phyloP scores from a whole-genome alignment of 768 basidiomycete species.

The Phallus indusiatus region DNA sequence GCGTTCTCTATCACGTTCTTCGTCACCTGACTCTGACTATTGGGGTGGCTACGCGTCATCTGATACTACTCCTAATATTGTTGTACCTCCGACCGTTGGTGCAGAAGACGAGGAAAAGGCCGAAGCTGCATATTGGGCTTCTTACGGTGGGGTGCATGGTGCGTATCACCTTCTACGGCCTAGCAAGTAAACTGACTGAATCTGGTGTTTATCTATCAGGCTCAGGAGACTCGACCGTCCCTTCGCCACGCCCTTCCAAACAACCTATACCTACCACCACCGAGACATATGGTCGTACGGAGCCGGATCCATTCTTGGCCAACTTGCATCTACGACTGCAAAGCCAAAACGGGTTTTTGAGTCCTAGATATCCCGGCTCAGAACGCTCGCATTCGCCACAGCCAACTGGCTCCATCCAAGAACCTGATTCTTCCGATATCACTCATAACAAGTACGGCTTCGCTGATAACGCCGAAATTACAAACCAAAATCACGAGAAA shows the following conservation, averaged over 20 bases:
- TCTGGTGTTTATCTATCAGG: slow-evolving; percentile 29
- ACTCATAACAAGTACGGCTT: not conserved
- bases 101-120: slow-evolving; percentile 17
- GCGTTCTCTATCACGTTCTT: not conserved
- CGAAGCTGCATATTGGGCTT: slow-evolving; percentile 72
- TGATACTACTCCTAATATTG: not conserved
- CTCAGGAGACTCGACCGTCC: slow-evolving; percentile 62
- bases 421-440: not conserved
- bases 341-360: slow-evolving; percentile 10
- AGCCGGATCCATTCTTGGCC: slow-evolving; percentile 12
- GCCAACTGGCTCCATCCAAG: not conserved
- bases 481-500: slow-evolving; percentile 11
- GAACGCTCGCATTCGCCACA: not conserved
- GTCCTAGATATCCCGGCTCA: slow-evolving; percentile 3
- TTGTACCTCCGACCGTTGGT: not conserved
- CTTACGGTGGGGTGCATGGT: slow-evolving; percentile 65
- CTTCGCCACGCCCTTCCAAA: slow-evolving; percentile 33
- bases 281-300: slow-evolving; percentile 13
- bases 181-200: not conserved
- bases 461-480: not conserved
- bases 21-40: slow-evolving; percentile 3
- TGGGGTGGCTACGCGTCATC: slow-evolving; percentile 9
- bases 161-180: slow-evolving; percentile 10
- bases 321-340: slow-evolving; percentile 5
- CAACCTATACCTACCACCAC: slow-evolving; percentile 17